Evolutionary conservation across 2,329 filamentous ascomycete species (phyloP), one percentile per base, ranked within the genome.

Genomic region (Metarhizium humberi): DNA sequence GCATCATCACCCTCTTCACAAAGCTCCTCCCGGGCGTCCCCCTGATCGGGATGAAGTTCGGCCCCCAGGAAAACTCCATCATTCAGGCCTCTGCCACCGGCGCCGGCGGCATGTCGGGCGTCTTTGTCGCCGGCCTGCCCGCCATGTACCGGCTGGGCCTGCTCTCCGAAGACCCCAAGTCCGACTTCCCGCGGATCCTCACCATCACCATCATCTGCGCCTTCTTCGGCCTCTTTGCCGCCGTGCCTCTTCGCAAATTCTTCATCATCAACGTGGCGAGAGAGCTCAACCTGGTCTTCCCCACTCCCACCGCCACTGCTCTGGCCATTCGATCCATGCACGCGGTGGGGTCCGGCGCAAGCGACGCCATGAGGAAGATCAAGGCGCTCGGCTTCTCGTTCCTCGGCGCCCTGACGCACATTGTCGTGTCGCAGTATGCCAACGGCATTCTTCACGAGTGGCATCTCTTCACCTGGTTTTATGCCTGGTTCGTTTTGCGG

Each of bases 241-340:
- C 79, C 51, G 82, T 81, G 0, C 81, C 82, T 7, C 74, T 85
- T 20, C 80, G 84, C 56, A 85, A 84, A 64, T 86, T 87, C 72
- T 87, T 86, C 72, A 79, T 87, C 66, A 79, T 86, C 66, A 81
- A 84, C 56, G 80, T 85, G 13, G 80, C 80, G 3, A 74, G 81
- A 10, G 80, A 85, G 67, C 69, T 84, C 36, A 77, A 75, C 55
- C 73, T 85, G 48, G 74, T 84, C 55, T 85, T 84, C 67, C 81
- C 81, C 2, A 78, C 80, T 0, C 67, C 80, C 0, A 81, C 80
- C 30, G 82, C 82, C 2, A 82, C 81, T 1, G 81, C 80, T 30
- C 75, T 84, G 69, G 81, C 80, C 1, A 85, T 85, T 56, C 76
- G 80, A 7, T 78, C 75, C n/a, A 84, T 85, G 80, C 82, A 85